Percentiles rank a stretch among this genome's conserved stretches.
These are phyloP conservation scores for Lipomyces mesembrius DNA, from an alignment of 805 yeast genomes.

Conservation along the genomic window DNA sequence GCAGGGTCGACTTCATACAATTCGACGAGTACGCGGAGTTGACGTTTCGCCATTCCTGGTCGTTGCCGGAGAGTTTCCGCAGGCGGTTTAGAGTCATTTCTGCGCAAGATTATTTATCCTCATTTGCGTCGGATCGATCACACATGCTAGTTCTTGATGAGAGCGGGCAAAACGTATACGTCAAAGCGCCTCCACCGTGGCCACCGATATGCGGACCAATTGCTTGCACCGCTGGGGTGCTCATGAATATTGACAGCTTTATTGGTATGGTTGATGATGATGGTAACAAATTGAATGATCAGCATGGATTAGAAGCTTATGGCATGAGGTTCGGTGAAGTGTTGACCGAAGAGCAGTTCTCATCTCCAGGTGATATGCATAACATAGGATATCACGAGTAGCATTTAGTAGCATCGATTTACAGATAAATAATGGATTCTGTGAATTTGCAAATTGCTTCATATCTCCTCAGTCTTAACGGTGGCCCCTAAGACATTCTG, in stretches of 20 bases:
- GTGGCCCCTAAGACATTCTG: no score
- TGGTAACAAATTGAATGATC: not conserved
- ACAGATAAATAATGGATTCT: no score
- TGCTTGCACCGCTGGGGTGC: slow-evolving; percentile 3
- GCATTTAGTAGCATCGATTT: no score
- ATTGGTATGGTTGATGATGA: not conserved
- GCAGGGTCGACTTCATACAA: slow-evolving; percentile 5
- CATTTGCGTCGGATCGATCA: slow-evolving; percentile 31
- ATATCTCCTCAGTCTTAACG: no score
- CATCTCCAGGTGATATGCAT: not conserved
- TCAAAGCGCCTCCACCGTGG: slow-evolving; percentile 16
- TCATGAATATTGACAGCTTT: slow-evolving; percentile 13
- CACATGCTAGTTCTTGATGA: slow-evolving; percentile 22
- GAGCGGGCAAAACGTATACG: slow-evolving; percentile 2
- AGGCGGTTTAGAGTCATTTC: slow-evolving; percentile 15
- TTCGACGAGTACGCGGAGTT: slow-evolving; percentile 7
- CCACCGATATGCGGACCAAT: slow-evolving; percentile 9
- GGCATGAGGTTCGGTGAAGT: slow-evolving; percentile 12
- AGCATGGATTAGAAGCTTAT: not conserved
- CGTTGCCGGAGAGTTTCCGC: not conserved
- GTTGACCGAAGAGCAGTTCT: not conserved
- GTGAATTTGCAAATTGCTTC: no score
- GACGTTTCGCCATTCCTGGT: slow-evolving; percentile 11
- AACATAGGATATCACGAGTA: not conserved
- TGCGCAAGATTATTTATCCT: slow-evolving; percentile 4